Base-by-base conservation (phyloP, 192 early-diverging fungal species). In the Funneliformis mosseae region DNA sequence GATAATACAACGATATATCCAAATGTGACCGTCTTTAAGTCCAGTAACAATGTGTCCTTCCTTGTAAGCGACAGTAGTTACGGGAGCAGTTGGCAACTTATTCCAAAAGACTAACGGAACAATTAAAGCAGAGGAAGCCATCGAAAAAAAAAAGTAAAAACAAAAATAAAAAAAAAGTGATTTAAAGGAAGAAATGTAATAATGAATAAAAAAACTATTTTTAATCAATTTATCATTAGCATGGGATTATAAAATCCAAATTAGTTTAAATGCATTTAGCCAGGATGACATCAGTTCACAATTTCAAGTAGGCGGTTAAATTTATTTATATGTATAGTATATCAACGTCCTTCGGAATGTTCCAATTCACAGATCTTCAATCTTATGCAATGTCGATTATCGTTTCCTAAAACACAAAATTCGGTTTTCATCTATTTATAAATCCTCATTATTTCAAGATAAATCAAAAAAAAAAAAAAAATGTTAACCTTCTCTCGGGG, bases 11-110 rank as follows among this genome's bases (percentile, higher is more conserved):
- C 80, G 78, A 74, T 87, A 85, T 23, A 91, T 87, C 87, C 88
- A 88, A 46, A 91, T 88, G 48, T 83, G 82, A 12, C 90, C 90
- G 77, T 89, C 84, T 21, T 88, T 86, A 23, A 87, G 83, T 11
- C 90, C 90, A 11, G 83, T 82, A 50, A 88, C 84, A 23, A 91
- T 82, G 71, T 86, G 79, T 42, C 83, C 83, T 38, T 79, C 79
- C 21, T 80, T 81, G 70, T 81, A 85, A 50, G 81, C 74, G 10
- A 83, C 64, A 27, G 84, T 84, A 25, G 89, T 85, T 42, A 83
- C 80, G 7, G 83, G 80, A 25, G 78, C 48, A 43, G 86, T 82
- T 21, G 84, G 81, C 27, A 80, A 78, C 9, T 82, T 76, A 60
- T 82, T 79, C 89, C 89, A 90, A 21, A 87, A 83, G 28, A 83